These are phyloP conservation scores for Cryptosporidium xiaoi DNA, from an alignment of 169 alveolate genomes.

Conservation along the genomic window DNA sequence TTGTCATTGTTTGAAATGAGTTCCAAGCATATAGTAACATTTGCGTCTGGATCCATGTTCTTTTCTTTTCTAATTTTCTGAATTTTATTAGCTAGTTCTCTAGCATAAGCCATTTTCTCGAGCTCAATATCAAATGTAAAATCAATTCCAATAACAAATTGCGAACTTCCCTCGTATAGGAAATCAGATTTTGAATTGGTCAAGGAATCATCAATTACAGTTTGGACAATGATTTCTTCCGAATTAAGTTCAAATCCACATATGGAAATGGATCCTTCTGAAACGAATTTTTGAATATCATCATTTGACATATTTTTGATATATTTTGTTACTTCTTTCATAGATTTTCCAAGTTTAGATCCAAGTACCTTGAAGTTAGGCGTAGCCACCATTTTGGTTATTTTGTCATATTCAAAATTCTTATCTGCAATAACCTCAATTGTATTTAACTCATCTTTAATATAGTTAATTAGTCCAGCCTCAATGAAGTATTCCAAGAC, in stretches of 20 bases:
- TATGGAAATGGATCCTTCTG: conserved; percentile 72
- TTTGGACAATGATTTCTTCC: conserved; percentile 81
- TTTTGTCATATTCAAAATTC: conserved; percentile 80
- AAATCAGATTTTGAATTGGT: conserved; percentile 78
- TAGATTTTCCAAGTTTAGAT: conserved; percentile 85
- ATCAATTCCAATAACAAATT: conserved; percentile 81
- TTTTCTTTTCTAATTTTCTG: conserved; percentile 84
- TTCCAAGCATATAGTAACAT: conserved; percentile 33
- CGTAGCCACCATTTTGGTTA: conserved; percentile 82
- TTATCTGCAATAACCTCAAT: conserved; percentile 81
- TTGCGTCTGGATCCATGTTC: conserved; percentile 72
- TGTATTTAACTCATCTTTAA: conserved; percentile 90
- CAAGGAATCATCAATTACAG: conserved; percentile 77
- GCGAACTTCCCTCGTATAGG: conserved; percentile 78
- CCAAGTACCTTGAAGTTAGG: conserved; percentile 91
- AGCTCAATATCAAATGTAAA: conserved; percentile 82
- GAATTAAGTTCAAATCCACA: conserved; percentile 83
- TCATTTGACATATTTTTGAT: conserved; percentile 81
- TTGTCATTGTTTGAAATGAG: background rate
- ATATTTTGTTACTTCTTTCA: conserved; percentile 82
- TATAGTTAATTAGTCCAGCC: conserved; percentile 79
- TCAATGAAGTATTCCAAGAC: conserved; percentile 78
- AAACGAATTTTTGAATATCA: conserved; percentile 76
- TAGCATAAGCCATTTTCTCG: conserved; percentile 79
- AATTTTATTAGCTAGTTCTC: conserved; percentile 84